Evolutionary conservation across 305 asterid species (phyloP).

Genomic region (Fraxinus angustifolia): DNA sequence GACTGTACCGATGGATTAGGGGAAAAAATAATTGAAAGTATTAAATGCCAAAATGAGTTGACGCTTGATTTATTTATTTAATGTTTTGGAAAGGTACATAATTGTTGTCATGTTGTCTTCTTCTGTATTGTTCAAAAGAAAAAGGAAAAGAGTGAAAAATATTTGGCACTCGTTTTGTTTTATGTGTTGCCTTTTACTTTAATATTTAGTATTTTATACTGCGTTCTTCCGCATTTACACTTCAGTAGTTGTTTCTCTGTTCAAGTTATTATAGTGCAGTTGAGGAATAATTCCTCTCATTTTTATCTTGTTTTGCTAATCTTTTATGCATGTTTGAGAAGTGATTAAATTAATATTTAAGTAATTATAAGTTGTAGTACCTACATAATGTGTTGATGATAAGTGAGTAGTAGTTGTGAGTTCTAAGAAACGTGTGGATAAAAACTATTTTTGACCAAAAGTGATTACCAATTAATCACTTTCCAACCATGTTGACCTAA

Average conservation of each 20-base stretch:
- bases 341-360: not conserved
- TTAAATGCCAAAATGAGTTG: not conserved
- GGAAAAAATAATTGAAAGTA: not conserved
- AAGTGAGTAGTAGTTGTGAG: not conserved
- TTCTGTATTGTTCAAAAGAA: not conserved
- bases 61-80: not conserved
- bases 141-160: not conserved
- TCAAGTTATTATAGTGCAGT: not conserved
- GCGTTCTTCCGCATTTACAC: not conserved
- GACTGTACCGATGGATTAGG: not conserved
- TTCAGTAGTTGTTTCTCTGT: not conserved
- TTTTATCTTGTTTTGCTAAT: not conserved
- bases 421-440: not conserved
- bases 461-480: not conserved
- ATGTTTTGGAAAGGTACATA: not conserved
- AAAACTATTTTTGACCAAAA: not conserved
- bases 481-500: not conserved
- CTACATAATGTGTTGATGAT: not conserved
- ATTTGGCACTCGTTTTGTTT: not conserved
- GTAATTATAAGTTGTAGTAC: not conserved
- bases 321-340: not conserved
- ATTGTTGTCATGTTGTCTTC: not conserved
- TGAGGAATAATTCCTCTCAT: not conserved
- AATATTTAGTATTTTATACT: not conserved
- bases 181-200: not conserved